These are phyloP conservation scores for Epipyxis sp. DNA, from an alignment of 108 stramenopile genomes.

Conservation along the genomic window DNA sequence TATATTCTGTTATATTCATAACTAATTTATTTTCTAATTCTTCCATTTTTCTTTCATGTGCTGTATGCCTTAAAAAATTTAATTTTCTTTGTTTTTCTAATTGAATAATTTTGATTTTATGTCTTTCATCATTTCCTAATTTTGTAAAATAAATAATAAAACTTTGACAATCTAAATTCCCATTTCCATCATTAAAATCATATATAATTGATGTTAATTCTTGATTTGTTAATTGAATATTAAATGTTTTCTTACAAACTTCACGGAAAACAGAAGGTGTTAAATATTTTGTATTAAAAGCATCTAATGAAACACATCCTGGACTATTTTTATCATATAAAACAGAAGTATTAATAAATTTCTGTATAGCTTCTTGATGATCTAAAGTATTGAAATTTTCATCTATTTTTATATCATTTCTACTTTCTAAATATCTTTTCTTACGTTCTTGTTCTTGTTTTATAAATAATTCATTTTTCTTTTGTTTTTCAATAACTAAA, in stretches of 20 bases:
- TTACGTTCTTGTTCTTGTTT: not conserved
- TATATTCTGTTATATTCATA: not conserved
- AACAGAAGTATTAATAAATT: not conserved
- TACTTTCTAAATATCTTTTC: no score
- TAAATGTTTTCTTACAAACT: conserved; percentile 17
- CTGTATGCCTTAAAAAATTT: not conserved
- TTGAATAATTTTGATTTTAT: not conserved
- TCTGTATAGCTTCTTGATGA: not conserved
- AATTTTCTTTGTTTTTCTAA: conserved; percentile 11
- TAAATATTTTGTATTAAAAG: conserved; percentile 1
- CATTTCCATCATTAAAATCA: not conserved
- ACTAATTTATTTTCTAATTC: not conserved
- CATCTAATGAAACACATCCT: conserved; percentile 7
- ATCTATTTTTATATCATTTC: not conserved
- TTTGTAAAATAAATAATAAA: conserved; percentile 16
- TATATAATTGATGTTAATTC: not conserved
- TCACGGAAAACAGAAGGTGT: conserved; percentile 16
- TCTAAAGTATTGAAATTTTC: not conserved
- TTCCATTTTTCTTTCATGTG: not conserved
- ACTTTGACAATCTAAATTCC: not conserved
- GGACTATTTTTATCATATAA: conserved; percentile 26
- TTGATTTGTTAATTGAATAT: not conserved
- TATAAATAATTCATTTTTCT: not conserved
- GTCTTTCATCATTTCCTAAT: conserved; percentile 3
- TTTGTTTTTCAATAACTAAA: not conserved